Evolutionary conservation across 169 alveolate genomes (phyloP).

Genomic region (Plasmodium knowlesi): DNA sequence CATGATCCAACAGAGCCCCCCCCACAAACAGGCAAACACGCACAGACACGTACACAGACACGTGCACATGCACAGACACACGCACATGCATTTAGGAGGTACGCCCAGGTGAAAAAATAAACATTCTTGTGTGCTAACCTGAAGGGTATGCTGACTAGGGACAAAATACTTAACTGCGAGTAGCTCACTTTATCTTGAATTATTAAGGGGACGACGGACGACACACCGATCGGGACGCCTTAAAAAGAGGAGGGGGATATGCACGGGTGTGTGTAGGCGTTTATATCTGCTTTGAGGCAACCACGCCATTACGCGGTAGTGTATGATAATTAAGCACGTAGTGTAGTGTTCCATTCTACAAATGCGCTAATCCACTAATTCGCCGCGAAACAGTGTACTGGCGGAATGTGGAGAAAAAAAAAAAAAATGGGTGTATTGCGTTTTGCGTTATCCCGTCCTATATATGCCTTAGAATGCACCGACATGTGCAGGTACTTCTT

Average conservation of each 20-base stretch:
- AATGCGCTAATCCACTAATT: not conserved
- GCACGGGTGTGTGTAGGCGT: slow-evolving; percentile 1
- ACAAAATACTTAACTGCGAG: slow-evolving; percentile 82
- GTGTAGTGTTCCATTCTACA: not conserved
- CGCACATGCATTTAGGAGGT: not conserved
- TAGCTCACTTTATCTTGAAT: slow-evolving; percentile 86
- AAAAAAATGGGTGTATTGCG: not conserved
- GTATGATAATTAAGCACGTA: not conserved
- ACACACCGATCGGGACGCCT: slow-evolving; percentile 91
- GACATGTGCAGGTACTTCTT: not conserved
- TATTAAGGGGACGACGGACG: slow-evolving; percentile 86
- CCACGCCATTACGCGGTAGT: not conserved
- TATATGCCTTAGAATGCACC: not conserved
- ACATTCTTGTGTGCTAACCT: slow-evolving; percentile 61
- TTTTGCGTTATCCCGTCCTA: not conserved
- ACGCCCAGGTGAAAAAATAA: not conserved
- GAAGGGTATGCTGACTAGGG: slow-evolving; percentile 84
- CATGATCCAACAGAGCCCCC: not conserved
- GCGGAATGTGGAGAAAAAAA: not conserved
- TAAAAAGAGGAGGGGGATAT: slow-evolving; percentile 15
- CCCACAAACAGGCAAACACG: no score
- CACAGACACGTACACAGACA: not conserved
- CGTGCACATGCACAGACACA: no score
- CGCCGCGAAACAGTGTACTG: not conserved
- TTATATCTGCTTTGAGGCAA: not conserved